phyloP scores from a whole-genome alignment of 176 grass and related monocot genomes.

The Raddia guianensis region DNA sequence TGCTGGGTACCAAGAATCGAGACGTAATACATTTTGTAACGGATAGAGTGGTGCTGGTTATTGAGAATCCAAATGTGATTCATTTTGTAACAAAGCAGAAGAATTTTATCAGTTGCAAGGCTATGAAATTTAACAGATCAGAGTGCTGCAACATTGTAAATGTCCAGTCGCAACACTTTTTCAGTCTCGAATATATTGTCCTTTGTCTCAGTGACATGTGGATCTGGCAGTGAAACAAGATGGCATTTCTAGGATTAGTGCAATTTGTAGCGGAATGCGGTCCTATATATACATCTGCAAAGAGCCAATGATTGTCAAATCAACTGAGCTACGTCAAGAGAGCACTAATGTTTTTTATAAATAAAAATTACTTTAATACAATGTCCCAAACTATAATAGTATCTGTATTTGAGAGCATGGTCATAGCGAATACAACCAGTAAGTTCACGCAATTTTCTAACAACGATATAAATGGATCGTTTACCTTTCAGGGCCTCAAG shows the following conservation, averaged over 20 bases:
- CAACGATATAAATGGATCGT: conserved; percentile 18
- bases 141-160: not conserved
- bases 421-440: not conserved
- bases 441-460: not conserved
- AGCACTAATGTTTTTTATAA: not conserved
- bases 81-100: not conserved
- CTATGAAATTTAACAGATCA: not conserved
- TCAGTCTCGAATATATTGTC: too few species aligned
- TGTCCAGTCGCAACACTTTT: not conserved
- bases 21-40: not conserved
- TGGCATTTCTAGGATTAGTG: too few species aligned
- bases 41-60: not conserved
- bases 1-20: not conserved
- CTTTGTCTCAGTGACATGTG: too few species aligned
- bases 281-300: not conserved
- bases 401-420: not conserved
- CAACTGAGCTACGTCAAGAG: not conserved
- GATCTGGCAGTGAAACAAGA: too few species aligned
- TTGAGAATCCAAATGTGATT: not conserved
- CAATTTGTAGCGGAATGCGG: too few species aligned
- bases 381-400: not conserved
- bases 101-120: not conserved
- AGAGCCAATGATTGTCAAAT: not conserved
- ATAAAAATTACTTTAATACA: conserved; percentile 9
- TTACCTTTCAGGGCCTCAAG: conserved; percentile 49